Conservation (phyloP, 805 yeast species). For the Maudiozyma saulgeensis region DNA sequence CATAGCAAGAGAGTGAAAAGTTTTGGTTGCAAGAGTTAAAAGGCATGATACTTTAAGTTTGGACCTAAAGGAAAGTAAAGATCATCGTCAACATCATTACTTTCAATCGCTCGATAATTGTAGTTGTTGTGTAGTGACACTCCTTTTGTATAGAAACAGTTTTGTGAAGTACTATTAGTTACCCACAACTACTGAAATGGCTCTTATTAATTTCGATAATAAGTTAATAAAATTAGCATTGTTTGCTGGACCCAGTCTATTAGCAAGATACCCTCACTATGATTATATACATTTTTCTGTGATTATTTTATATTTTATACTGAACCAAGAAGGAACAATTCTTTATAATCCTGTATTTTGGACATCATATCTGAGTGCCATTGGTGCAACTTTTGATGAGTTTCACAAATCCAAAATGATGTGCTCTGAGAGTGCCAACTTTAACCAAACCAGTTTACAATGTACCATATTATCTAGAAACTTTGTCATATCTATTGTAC, state of each 20-base stretch:
- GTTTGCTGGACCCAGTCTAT: background rate
- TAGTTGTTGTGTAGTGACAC: no score
- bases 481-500: background rate
- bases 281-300: conserved; percentile 1
- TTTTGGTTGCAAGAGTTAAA: no score
- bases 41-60: no score
- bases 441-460: background rate
- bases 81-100: no score
- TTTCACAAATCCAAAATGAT: background rate
- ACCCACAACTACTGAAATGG: background rate
- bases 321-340: background rate
- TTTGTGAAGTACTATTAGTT: no score
- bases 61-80: no score
- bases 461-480: background rate
- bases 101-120: no score
- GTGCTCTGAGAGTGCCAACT: background rate
- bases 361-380: background rate
- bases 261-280: background rate
- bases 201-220: background rate
- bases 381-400: background rate
- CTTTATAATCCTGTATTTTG: background rate
- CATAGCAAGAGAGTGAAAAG: no score
- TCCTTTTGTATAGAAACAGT: no score
- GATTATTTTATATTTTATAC: background rate
- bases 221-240: background rate